Conservation (phyloP, 257 asterid species). For the Nicotiana benthamiana region DNA sequence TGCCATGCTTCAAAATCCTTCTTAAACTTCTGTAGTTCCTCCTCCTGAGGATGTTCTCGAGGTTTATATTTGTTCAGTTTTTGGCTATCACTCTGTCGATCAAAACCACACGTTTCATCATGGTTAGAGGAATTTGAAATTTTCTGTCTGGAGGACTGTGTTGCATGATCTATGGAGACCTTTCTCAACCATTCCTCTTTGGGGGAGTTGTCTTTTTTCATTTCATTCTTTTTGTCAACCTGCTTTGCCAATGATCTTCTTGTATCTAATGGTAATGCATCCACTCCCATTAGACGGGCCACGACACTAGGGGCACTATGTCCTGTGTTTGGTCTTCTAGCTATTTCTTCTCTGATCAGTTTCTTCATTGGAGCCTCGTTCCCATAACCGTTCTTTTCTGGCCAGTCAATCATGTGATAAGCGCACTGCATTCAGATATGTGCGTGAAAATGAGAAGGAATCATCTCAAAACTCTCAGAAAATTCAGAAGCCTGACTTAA, state of each 20-base stretch:
- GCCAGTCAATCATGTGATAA: slow-evolving; percentile 38
- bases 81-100: slow-evolving; percentile 18
- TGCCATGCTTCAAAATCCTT: slow-evolving; percentile 95
- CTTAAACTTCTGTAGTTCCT: slow-evolving; percentile 88
- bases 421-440: slow-evolving; percentile 40
- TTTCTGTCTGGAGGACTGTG: slow-evolving; percentile 31
- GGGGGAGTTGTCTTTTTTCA: slow-evolving; percentile 21
- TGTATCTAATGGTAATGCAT: slow-evolving; percentile 55
- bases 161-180: slow-evolving; percentile 27
- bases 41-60: slow-evolving; percentile 98
- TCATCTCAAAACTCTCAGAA: not conserved
- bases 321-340: slow-evolving; percentile 36
- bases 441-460: not conserved
- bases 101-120: slow-evolving; percentile 24
- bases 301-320: slow-evolving; percentile 71
- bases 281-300: slow-evolving; percentile 99
- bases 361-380: slow-evolving; percentile 70
- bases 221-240: slow-evolving; percentile 26
- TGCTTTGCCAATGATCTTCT: slow-evolving; percentile 26
- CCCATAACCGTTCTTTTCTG: slow-evolving; percentile 31
- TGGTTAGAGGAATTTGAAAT: slow-evolving; percentile 30
- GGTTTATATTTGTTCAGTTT: slow-evolving; percentile 48
- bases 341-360: slow-evolving; percentile 62
- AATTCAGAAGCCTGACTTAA: not conserved
- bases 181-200: slow-evolving; percentile 26